phyloP scores from a whole-genome alignment of 352 stramenopile genomes.

The Aphanomyces invadans region DNA sequence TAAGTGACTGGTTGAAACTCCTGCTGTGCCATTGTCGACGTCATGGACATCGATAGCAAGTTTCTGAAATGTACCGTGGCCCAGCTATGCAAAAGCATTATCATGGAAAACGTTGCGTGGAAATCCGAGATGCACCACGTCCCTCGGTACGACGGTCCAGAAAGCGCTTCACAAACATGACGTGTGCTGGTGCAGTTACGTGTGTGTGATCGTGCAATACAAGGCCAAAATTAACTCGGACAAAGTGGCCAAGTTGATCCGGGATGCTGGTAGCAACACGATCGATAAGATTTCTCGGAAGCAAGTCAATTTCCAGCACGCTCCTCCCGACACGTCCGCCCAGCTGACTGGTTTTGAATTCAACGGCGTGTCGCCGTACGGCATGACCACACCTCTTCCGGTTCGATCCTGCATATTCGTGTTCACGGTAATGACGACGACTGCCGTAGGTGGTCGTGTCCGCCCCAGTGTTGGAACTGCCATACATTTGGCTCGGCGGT shows the following conservation, averaged over 20 bases:
- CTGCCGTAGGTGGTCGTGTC: constrained; percentile 54
- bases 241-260: constrained; percentile 47
- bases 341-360: constrained; percentile 77
- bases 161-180: too few species aligned
- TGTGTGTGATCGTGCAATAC: constrained; percentile 83
- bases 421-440: not conserved
- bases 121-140: constrained; percentile 46
- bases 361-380: constrained; percentile 78
- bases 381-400: constrained; percentile 61
- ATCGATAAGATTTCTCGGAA: constrained; percentile 38
- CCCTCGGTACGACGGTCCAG: constrained; percentile 43
- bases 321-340: constrained; percentile 52
- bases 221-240: constrained; percentile 74
- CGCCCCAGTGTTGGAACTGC: constrained; percentile 38
- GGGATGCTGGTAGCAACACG: constrained; percentile 26
- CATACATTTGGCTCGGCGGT: constrained; percentile 75
- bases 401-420: constrained; percentile 28
- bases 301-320: constrained; percentile 85
- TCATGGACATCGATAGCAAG: constrained; percentile 28
- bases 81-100: constrained; percentile 86
- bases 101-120: constrained; percentile 82
- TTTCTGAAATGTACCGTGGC: constrained; percentile 52
- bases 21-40: not conserved
- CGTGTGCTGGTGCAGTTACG: constrained; percentile 51
- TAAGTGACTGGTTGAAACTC: constrained; percentile 24